phyloP scores from a whole-genome alignment of 768 basidiomycete species.

The Serendipita indica region DNA sequence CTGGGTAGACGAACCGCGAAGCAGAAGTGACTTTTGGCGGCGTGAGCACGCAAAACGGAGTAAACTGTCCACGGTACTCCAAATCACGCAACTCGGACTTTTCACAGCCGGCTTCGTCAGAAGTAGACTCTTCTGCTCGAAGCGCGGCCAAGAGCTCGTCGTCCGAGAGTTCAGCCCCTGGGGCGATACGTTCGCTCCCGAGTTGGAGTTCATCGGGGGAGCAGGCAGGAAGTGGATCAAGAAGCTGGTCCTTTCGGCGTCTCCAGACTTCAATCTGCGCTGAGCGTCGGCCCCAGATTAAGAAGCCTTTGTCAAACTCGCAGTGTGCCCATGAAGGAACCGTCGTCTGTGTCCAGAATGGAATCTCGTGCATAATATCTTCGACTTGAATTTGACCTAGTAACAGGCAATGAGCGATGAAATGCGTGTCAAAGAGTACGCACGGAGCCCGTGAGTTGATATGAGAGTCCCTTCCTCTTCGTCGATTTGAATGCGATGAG shows the following conservation, averaged over 20 bases:
- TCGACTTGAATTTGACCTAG: neutral
- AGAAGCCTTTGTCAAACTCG: conserved; percentile 4
- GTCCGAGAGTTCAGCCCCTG: no score
- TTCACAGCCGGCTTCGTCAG: no score
- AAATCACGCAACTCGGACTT: no score
- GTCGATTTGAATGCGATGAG: conserved; percentile 4
- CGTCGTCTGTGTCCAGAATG: neutral
- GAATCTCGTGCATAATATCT: neutral
- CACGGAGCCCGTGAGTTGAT: neutral
- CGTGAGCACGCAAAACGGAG: neutral
- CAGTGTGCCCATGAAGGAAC: neutral
- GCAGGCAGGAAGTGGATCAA: neutral
- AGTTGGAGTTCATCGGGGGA: neutral
- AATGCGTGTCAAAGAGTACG: neutral
- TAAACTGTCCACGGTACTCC: neutral
- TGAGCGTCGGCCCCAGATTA: neutral
- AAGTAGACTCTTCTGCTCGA: no score
- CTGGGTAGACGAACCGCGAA: neutral
- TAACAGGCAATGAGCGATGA: neutral
- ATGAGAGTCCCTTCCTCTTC: neutral
- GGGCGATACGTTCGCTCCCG: no score
- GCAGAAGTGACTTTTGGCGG: neutral
- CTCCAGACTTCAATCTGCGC: neutral
- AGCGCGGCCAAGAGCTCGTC: no score
- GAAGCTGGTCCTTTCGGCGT: neutral